These are phyloP conservation scores for Lentinus brumalis DNA, from an alignment of 768 basidiomycete species.

Conservation along the genomic window DNA sequence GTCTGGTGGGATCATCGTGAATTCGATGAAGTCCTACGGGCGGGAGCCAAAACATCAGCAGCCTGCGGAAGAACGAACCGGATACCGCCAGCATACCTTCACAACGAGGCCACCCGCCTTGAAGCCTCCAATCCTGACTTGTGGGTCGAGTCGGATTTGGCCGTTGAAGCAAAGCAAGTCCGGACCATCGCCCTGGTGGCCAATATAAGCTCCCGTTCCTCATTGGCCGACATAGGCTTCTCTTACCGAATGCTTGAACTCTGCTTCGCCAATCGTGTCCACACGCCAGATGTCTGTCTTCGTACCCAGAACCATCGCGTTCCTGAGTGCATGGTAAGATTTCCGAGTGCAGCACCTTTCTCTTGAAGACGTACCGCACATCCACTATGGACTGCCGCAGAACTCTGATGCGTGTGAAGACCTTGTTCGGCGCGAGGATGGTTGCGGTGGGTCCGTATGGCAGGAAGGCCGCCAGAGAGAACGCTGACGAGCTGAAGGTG, in stretches of 20 bases:
- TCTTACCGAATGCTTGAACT: conserved; percentile 58
- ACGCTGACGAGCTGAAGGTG: conserved; percentile 54
- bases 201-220: too few species aligned
- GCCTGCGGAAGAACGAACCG: too few species aligned
- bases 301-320: conserved; percentile 47
- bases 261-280: conserved; percentile 64
- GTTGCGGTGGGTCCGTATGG: conserved; percentile 54
- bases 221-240: neutral
- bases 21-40: conserved; percentile 64
- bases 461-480: conserved; percentile 60
- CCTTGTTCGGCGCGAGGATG: conserved; percentile 24
- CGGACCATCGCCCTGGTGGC: conserved; percentile 59
- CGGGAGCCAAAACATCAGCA: too few species aligned
- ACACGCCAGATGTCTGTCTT: conserved; percentile 74
- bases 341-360: neutral
- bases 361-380: conserved; percentile 43
- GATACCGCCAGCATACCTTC: conserved; percentile 43
- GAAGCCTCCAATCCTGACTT: conserved; percentile 61
- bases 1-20: conserved; percentile 62
- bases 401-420: conserved; percentile 56
- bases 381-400: conserved; percentile 72
- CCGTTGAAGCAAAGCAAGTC: conserved; percentile 65
- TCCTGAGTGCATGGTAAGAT: conserved; percentile 35
- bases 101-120: conserved; percentile 64
- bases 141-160: conserved; percentile 53